Conservation (phyloP, 768 basidiomycete species). For the Mycena chlorophos region DNA sequence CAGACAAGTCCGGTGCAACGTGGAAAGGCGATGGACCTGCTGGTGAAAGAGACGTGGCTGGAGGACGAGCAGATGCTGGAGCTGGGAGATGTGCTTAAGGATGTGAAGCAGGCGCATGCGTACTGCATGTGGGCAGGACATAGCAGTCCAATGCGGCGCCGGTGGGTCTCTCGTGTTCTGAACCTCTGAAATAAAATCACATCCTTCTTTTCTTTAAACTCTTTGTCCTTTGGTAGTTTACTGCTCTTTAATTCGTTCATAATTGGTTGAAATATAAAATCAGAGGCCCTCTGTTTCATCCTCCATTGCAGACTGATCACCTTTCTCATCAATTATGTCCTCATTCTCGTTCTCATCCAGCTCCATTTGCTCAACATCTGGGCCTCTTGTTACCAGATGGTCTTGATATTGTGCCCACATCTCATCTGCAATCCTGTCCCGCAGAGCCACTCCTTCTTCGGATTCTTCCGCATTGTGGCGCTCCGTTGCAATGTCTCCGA, state of each 20-base stretch:
- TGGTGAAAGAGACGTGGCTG: slow-evolving; percentile 23
- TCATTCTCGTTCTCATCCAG: neutral
- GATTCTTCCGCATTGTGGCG: slow-evolving; percentile 1
- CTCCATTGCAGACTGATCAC: too few species aligned
- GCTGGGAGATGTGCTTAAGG: slow-evolving; percentile 16
- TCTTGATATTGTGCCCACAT: slow-evolving; percentile 12
- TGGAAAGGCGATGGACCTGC: slow-evolving; percentile 13
- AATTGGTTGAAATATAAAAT: too few species aligned
- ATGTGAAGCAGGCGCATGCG: slow-evolving; percentile 18
- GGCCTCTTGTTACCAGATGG: neutral
- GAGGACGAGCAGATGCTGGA: neutral
- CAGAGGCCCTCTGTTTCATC: too few species aligned
- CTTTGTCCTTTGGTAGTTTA: too few species aligned
- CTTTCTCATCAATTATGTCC: neutral
- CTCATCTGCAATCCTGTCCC: slow-evolving; percentile 5
- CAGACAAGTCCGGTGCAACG: slow-evolving; percentile 17
- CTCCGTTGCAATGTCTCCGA: slow-evolving; percentile 9
- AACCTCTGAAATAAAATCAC: neutral
- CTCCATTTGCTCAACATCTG: neutral
- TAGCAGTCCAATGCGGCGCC: neutral
- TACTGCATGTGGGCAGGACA: slow-evolving; percentile 4
- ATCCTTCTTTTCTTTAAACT: too few species aligned
- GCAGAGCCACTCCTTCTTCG: slow-evolving; percentile 1
- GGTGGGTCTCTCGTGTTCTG: neutral
- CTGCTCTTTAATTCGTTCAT: too few species aligned